Base-by-base conservation (phyloP, 192 early-diverging fungal species). In the Backusella parvicylindrica region DNA sequence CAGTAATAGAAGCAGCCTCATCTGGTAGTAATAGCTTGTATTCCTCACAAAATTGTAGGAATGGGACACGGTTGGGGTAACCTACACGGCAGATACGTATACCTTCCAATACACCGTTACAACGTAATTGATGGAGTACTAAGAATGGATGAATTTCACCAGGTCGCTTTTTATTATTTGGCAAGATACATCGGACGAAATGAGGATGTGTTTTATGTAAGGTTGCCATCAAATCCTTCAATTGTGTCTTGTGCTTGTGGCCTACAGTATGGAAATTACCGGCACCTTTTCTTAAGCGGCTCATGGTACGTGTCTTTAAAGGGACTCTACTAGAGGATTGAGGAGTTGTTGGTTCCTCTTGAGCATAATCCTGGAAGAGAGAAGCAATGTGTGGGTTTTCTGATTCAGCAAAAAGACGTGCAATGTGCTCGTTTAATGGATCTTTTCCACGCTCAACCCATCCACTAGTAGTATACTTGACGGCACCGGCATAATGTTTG, bases 361-460 rank as follows among this genome's bases (percentile, higher is more conserved):
- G 85, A 89, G 87, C 63, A 47, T 91, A 96, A 76, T 98, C 97
- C 9, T 88, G 72, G 83, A 98, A 99, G 18, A 99, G 85, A 13
- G 83, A 79, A 18, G 91, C 89, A 35, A 99, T 80, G 74, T 92
- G 97, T 63, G 85, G 84, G 75, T 98, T 92, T 12, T 88, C 82
- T 21, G 96, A 97, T 53, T 89, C 87, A 43, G 95, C 95, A 47
- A 99, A 82, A 32, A 98, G 83, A 23, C 91, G 86, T 1, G 97
- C 96, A 40, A 99, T 85, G 79, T 94, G 93, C 77, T 98, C 97
- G 81, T 99, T 98, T 67, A 99, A 86, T 49, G 80, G 97, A 79
- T 99, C 98, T 84, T 97, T 98, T 89, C 98, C 98, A 86, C 97
- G 98, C 81, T 98, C 94, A 11, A 99, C 84, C 97, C 97, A 99